Percentiles rank a stretch among this genome's conserved stretches.
Conservation (phyloP, 2,329 filamentous ascomycete genomes). For the Leptographium lundbergii region DNA sequence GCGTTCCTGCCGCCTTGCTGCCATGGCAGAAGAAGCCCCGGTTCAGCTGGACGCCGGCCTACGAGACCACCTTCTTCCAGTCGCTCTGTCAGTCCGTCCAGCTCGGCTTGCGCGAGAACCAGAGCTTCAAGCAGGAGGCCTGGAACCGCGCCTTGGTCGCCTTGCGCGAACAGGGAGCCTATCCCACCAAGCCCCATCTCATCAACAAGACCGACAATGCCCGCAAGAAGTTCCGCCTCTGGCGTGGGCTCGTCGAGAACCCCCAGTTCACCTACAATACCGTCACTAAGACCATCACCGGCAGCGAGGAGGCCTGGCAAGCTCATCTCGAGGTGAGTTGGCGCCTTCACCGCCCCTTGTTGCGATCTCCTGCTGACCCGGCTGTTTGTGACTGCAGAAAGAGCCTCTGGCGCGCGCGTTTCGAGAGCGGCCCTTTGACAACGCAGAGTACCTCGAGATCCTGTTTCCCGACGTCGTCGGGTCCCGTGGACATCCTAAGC, state of each 20-base stretch:
- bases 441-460: constrained; percentile 48
- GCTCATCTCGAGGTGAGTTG: constrained; percentile 42
- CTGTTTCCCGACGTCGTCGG: constrained; percentile 48
- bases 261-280: constrained; percentile 43
- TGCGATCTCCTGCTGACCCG: not conserved
- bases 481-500: constrained; percentile 45
- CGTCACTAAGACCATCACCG: constrained; percentile 36
- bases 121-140: constrained; percentile 48
- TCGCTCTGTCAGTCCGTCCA: constrained; percentile 47
- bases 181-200: constrained; percentile 46
- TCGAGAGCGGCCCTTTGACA: constrained; percentile 44
- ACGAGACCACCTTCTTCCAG: constrained; percentile 47
- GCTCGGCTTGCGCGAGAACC: constrained; percentile 32
- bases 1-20: constrained; percentile 6
- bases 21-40: constrained; percentile 27
- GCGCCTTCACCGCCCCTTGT: not conserved
- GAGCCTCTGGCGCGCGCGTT: constrained; percentile 46
- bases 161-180: constrained; percentile 42
- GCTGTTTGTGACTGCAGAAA: constrained; percentile 24
- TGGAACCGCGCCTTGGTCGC: constrained; percentile 45
- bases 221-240: constrained; percentile 49
- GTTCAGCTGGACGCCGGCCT: constrained; percentile 47
- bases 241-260: constrained; percentile 45
- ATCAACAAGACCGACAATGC: constrained; percentile 54
- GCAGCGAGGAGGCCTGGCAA: constrained; percentile 43